Evolutionary conservation across 306 rosid species (phyloP), one percentile per base, ranked within the genome.

Genomic region (Citrullus colocynthis): DNA sequence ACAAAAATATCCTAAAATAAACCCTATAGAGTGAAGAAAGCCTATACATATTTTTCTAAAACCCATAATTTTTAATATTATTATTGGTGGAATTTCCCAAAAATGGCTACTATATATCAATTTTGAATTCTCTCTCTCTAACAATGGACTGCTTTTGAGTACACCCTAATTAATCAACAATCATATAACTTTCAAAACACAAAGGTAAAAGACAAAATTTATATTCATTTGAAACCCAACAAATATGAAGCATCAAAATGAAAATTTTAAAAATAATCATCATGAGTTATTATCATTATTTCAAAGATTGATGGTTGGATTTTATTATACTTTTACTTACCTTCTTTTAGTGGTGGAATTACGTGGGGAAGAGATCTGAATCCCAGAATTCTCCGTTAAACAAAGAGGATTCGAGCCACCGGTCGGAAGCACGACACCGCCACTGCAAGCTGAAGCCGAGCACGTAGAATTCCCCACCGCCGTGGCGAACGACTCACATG

Each of bases 291-390:
- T 48, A 48, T 48, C 13, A 48, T 48, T 5, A 48, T 48, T 13
- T 48, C 54, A 48, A 3, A 48, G 9, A 15, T 48, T 1, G 5
- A 48, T 2, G 16, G 1, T 48, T 45, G 0, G 52, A 48, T 48
- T 48, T 12, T 12, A 45, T 41, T 41, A 2, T 41, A 41, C 45
- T 42, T 7, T 42, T 1, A 7, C 79, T 74, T 14, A 92, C 98
- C 97, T 93, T 85, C 97, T 69, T 78, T 93, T 93, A 84, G 89
- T 87, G 56, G 85, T 89, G 77, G 92, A 87, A 90, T 91, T 93
- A 75, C 92, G 85, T 63, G 96, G 93, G 58, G 97, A 82, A 79
- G 96, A 91, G 98, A 91, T 93, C 98, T 93, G 98, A 51, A 88
- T 54, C 39, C 78, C 83, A 36, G 88, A 59, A 83, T 79, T 85